Conservation (phyloP, 169 alveolate species). For the Plasmodium falciparum region DNA sequence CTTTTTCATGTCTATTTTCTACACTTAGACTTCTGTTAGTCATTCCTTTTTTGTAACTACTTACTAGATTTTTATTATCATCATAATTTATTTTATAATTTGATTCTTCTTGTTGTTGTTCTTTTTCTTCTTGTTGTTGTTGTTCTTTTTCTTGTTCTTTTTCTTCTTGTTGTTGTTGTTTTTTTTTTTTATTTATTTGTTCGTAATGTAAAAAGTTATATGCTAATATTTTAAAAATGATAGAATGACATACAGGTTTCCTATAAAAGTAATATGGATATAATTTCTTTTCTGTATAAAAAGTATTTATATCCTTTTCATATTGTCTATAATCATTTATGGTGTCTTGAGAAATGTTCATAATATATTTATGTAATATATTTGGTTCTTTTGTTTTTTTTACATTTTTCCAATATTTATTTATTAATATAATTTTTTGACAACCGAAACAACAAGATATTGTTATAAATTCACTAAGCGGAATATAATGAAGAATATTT, state of each 20-base stretch:
- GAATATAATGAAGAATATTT: slow-evolving; percentile 41
- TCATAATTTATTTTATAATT: neutral
- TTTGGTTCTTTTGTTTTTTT: slow-evolving; percentile 22
- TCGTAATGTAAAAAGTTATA: slow-evolving; percentile 48
- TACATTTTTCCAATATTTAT: slow-evolving; percentile 7
- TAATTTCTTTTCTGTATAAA: slow-evolving; percentile 33
- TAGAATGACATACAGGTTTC: slow-evolving; percentile 39
- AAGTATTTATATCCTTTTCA: slow-evolving; percentile 20
- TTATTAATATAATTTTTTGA: slow-evolving; percentile 40
- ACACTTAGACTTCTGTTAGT: slow-evolving; percentile 49
- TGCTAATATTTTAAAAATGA: slow-evolving; percentile 59
- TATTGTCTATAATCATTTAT: slow-evolving; percentile 25
- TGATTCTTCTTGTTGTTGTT: neutral
- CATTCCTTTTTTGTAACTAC: neutral
- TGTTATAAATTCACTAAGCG: slow-evolving; percentile 48
- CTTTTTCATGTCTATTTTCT: slow-evolving; percentile 16
- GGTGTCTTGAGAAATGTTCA: neutral
- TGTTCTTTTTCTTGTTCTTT: no score
- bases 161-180: neutral
- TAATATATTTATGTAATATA: neutral
- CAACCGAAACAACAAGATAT: slow-evolving; percentile 63
- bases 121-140: neutral
- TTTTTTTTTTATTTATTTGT: neutral
- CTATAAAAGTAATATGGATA: slow-evolving; percentile 51
- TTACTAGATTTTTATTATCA: neutral